phyloP scores from a whole-genome alignment of 2,329 filamentous ascomycete genomes.

The Aspergillus texensis region DNA sequence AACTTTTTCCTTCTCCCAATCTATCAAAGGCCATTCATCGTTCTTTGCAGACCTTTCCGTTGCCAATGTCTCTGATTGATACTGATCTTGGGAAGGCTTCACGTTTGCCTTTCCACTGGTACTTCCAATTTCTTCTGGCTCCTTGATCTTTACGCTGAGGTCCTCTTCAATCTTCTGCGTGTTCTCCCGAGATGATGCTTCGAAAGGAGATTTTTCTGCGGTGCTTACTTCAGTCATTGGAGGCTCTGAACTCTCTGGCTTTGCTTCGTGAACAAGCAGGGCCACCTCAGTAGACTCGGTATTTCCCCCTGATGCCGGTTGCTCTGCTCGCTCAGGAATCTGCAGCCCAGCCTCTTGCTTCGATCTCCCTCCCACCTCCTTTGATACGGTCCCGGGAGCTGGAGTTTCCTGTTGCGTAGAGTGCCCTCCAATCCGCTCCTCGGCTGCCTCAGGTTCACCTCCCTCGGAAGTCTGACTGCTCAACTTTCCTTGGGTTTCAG shows the following conservation, averaged over 20 bases:
- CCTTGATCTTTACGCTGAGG: slow-evolving; percentile 9
- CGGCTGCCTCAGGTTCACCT: slow-evolving; percentile 15
- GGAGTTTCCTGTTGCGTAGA: slow-evolving; percentile 9
- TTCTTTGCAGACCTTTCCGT: slow-evolving; percentile 19
- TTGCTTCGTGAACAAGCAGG: not conserved
- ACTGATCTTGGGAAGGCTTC: slow-evolving; percentile 6
- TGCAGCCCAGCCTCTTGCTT: slow-evolving; percentile 30
- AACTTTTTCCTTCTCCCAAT: slow-evolving; percentile 36
- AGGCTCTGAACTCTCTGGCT: slow-evolving; percentile 3
- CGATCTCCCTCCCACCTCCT: slow-evolving; percentile 41
- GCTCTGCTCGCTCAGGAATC: slow-evolving; percentile 7
- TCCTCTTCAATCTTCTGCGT: slow-evolving; percentile 30
- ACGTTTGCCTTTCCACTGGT: not conserved
- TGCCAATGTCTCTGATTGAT: slow-evolving; percentile 9
- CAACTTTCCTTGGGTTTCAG: slow-evolving; percentile 11
- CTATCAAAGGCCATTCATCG: slow-evolving; percentile 43
- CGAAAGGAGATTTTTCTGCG: slow-evolving; percentile 19
- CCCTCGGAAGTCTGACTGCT: slow-evolving; percentile 11
- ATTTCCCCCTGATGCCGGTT: slow-evolving; percentile 10
- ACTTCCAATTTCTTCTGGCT: slow-evolving; percentile 4
- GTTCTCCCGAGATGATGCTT: slow-evolving; percentile 38
- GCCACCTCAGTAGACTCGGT: not conserved
- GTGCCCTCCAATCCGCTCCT: slow-evolving; percentile 18
- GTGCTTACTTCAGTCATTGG: not conserved
- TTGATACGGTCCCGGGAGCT: slow-evolving; percentile 27